A percentile compares a stretch with the other conserved stretches of the same genome.
phyloP scores from a whole-genome alignment of 805 yeast genomes.

The Wickerhamomyces rabaulensis region DNA sequence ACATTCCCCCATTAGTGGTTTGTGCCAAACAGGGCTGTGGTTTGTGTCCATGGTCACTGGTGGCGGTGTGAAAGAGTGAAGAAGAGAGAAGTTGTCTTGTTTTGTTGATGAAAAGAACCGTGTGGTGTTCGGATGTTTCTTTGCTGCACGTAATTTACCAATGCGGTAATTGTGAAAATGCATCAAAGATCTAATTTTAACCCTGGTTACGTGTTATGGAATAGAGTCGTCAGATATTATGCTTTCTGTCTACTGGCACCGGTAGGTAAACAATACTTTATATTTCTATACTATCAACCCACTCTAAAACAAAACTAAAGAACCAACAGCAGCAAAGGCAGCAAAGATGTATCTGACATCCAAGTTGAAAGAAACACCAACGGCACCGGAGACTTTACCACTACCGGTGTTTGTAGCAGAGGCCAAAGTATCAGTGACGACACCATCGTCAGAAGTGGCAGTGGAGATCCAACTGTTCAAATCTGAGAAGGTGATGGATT shows the following conservation, averaged over 20 bases:
- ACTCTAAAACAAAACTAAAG: constrained; percentile 5
- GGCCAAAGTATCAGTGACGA: constrained; percentile 25
- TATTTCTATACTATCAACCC: too few relatives aligned
- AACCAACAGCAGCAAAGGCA: constrained; percentile 18
- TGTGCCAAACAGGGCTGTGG: not conserved
- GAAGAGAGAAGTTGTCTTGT: not conserved
- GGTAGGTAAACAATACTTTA: too few relatives aligned
- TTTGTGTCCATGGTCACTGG: too few relatives aligned
- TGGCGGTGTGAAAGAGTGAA: not conserved
- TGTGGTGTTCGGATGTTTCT: not conserved
- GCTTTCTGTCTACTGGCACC: too few relatives aligned
- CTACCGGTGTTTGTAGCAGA: constrained; percentile 34
- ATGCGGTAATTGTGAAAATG: too few relatives aligned
- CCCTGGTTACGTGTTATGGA: too few relatives aligned
- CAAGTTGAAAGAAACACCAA: constrained; percentile 6
- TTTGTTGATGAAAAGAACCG: too few relatives aligned
- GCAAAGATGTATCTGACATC: constrained; percentile 19
- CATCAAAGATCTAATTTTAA: too few relatives aligned
- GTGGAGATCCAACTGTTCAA: constrained; percentile 41
- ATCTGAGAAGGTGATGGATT: constrained; percentile 37
- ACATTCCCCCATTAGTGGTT: not conserved
- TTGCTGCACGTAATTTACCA: too few relatives aligned
- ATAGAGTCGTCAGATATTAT: too few relatives aligned
- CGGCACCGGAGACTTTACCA: constrained; percentile 16
- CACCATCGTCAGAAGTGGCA: constrained; percentile 25